These are phyloP conservation scores for Boletellus deceptivus DNA, from an alignment of 1,284 basidiomycete species.

Conservation along the genomic window DNA sequence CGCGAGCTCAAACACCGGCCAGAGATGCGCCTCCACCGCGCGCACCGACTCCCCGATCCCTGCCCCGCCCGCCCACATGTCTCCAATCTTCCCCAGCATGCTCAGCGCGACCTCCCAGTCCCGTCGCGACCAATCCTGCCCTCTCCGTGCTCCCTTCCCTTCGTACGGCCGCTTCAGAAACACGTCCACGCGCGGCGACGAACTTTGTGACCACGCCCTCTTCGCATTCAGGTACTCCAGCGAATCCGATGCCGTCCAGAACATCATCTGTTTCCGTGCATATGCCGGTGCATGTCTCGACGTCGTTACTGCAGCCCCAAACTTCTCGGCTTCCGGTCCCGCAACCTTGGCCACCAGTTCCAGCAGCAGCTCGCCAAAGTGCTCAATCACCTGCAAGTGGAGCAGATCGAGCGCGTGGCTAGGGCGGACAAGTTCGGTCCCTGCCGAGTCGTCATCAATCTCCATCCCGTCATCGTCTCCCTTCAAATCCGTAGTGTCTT, in stretches of 20 bases:
- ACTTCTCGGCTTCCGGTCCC: slow-evolving; percentile 40
- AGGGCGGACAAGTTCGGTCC: slow-evolving; percentile 33
- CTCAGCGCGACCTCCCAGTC: slow-evolving; percentile 59
- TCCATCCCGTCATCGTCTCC: slow-evolving; percentile 55
- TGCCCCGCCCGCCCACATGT: slow-evolving; percentile 49
- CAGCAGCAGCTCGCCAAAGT: slow-evolving; percentile 60
- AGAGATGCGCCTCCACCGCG: slow-evolving; percentile 48
- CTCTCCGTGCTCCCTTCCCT: slow-evolving; percentile 49
- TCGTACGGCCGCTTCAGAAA: slow-evolving; percentile 53
- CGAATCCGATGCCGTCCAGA: slow-evolving; percentile 56
- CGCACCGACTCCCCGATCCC: slow-evolving; percentile 50
- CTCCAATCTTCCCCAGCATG: slow-evolving; percentile 48
- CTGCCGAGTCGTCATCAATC: slow-evolving; percentile 51
- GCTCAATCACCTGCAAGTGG: slow-evolving; percentile 65
- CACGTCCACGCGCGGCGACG: slow-evolving; percentile 45
- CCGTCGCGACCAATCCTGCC: slow-evolving; percentile 66
- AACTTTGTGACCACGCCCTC: slow-evolving; percentile 26
- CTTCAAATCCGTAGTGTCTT: slow-evolving; percentile 17
- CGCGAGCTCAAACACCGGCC: slow-evolving; percentile 46
- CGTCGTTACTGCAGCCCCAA: slow-evolving; percentile 28
- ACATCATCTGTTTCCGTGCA: slow-evolving; percentile 38
- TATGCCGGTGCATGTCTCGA: slow-evolving; percentile 60
- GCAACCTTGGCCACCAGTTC: slow-evolving; percentile 57
- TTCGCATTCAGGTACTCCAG: slow-evolving; percentile 52
- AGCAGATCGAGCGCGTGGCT: slow-evolving; percentile 62